Evolutionary conservation across 257 asterid genomes (phyloP), one percentile per base, ranked within the genome.

Genomic region (Fraxinus pennsylvanica): DNA sequence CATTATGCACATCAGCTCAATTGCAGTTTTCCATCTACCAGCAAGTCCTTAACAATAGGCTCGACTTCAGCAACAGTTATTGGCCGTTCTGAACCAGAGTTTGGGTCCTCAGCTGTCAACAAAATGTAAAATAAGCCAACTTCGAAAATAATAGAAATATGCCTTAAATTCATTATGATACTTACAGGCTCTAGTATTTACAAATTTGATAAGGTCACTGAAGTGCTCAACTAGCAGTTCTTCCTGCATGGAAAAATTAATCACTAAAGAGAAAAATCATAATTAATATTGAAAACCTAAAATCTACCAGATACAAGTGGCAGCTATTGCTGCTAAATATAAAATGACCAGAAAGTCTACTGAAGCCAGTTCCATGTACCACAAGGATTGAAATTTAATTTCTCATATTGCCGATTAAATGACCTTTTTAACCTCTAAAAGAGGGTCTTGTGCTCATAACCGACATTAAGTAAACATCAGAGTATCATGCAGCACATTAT

Each of bases 1-100:
- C 98, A 70, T 86, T 93, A 90, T 96, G 98, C 97, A 96, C 97
- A 96, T 93, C 84, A 93, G 89, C 86, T 96, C 99, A 76, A 96
- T 93, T 9, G 98, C 98, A 68, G 87, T 85, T 87, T 93, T 96
- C 99, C 99, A 93, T 84, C 97, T 84, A 87, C 94, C 87, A 19
- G 84, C 97, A 66, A 96, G 90, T 96, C 97, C 88, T 96, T 93
- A 3, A 96, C 92, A 15, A 96, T 87, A 7, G 92, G 96, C 89
- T 93, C 97, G 2, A 96, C 97, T 87, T 93, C 99, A 52, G 79
- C 78, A 39, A 89, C 89, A 43, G 88, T 85, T 54, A 91, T 80
- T 19, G 94, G 85, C 43, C 83, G 88, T 81, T 89, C 97, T 30
- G 93, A 86, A 47, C 90, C 89, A 17, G 86, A 80, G 71, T 80